These are phyloP conservation scores for Dendrothele bispora DNA, from an alignment of 768 basidiomycete species.

Conservation along the genomic window DNA sequence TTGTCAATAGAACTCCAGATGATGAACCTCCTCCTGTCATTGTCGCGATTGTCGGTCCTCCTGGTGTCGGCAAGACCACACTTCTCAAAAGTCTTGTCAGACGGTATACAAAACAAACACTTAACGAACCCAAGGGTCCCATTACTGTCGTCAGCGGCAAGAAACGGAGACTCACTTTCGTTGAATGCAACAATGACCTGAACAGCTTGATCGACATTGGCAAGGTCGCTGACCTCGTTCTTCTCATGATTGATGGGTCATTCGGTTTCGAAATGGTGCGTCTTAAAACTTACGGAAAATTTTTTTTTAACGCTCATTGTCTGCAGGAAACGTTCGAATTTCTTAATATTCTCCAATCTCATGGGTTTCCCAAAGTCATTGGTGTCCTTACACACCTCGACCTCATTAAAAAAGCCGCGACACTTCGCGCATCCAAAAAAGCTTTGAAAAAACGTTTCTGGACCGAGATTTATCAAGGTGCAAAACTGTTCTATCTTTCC, in stretches of 20 bases:
- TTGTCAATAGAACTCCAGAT: conserved; percentile 92
- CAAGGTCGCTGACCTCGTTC: conserved; percentile 93
- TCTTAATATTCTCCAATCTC: conserved; percentile 93
- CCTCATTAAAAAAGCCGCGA: conserved; percentile 89
- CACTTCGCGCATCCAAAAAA: conserved; percentile 89
- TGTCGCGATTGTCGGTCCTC: conserved; percentile 92
- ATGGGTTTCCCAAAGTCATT: conserved; percentile 98
- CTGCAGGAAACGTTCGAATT: conserved; percentile 97
- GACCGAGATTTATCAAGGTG: conserved; percentile 99
- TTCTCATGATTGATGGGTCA: conserved; percentile 97
- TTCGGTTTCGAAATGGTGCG: conserved; percentile 99
- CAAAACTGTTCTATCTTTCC: conserved; percentile 96
- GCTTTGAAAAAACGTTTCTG: conserved; percentile 97
- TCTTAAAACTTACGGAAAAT: neutral
- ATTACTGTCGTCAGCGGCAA: conserved; percentile 95
- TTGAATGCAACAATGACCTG: conserved; percentile 97
- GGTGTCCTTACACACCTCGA: conserved; percentile 96
- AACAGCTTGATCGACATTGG: conserved; percentile 98
- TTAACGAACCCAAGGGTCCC: conserved; percentile 88
- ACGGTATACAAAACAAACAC: conserved; percentile 90
- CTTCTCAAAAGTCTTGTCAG: conserved; percentile 89
- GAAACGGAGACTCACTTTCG: conserved; percentile 88
- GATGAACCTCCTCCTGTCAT: conserved; percentile 91
- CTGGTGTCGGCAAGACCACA: conserved; percentile 96
- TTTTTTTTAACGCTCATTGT: neutral